These are phyloP conservation scores for Dryadomyces quercus-mongolicae DNA, from an alignment of 2,329 filamentous ascomycete species.

Conservation along the genomic window DNA sequence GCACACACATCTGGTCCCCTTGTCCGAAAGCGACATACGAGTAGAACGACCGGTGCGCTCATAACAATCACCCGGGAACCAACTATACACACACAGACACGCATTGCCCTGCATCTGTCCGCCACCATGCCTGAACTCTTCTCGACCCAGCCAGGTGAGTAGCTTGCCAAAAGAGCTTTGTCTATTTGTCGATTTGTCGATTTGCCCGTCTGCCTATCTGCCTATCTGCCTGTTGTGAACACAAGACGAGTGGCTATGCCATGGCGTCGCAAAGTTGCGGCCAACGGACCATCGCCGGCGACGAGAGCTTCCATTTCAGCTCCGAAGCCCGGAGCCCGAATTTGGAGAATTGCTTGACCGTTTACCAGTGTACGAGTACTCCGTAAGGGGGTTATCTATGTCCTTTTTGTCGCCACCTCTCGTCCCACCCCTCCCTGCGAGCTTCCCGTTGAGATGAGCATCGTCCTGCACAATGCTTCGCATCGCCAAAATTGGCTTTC, in stretches of 20 bases:
- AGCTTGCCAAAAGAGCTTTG: no score
- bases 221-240: no score
- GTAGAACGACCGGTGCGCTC: neutral
- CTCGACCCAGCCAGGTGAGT: conserved; percentile 10
- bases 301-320: neutral
- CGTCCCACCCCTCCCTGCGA: no score
- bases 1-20: neutral
- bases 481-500: neutral
- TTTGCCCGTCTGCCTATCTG: no score
- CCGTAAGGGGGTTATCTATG: no score
- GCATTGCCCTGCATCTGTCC: neutral
- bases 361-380: no score
- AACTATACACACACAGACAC: neutral
- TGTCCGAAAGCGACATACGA: neutral
- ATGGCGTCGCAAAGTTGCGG: neutral
- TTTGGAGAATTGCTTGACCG: neutral
- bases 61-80: neutral
- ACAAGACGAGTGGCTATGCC: no score
- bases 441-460: neutral
- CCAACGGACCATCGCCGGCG: neutral
- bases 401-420: no score
- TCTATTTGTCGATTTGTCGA: no score
- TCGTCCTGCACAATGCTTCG: neutral
- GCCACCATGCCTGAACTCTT: conserved; percentile 10
- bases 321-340: neutral